These are phyloP conservation scores for Aspergillus ochraceus DNA, from an alignment of 2,329 filamentous ascomycete species.

Conservation along the genomic window DNA sequence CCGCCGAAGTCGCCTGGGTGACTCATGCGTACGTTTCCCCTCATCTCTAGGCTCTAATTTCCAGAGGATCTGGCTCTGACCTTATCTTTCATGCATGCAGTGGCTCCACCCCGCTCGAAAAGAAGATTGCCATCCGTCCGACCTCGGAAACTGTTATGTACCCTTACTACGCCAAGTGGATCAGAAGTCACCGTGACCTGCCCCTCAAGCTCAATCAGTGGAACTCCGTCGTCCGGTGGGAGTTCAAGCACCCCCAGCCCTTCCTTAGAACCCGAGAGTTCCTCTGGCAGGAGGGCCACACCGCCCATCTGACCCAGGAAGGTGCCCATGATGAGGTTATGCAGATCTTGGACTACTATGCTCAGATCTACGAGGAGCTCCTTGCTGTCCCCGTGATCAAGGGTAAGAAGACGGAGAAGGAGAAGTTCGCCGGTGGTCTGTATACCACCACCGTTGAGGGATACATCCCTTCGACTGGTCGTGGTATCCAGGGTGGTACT, in stretches of 20 bases:
- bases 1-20: constrained; percentile 63
- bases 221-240: constrained; percentile 95
- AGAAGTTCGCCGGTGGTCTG: constrained; percentile 95
- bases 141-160: constrained; percentile 85
- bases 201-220: constrained; percentile 95
- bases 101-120: constrained; percentile 90
- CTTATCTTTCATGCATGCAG: constrained; percentile 45
- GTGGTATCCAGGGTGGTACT: constrained; percentile 94
- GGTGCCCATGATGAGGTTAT: constrained; percentile 82
- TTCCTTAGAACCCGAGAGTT: constrained; percentile 95
- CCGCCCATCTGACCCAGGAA: constrained; percentile 82
- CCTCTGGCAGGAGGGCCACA: constrained; percentile 96
- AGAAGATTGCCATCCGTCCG: constrained; percentile 68
- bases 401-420: constrained; percentile 92
- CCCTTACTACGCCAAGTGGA: constrained; percentile 95
- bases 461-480: constrained; percentile 92
- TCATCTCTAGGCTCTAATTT: background rate
- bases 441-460: constrained; percentile 97
- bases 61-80: constrained; percentile 4
- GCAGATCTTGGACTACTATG: constrained; percentile 91
- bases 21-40: constrained; percentile 46
- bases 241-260: constrained; percentile 84
- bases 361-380: constrained; percentile 86
- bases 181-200: constrained; percentile 91
- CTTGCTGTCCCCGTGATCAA: constrained; percentile 93